These are phyloP conservation scores for Salix dunnii DNA, from an alignment of 345 rosid species.

Conservation along the genomic window DNA sequence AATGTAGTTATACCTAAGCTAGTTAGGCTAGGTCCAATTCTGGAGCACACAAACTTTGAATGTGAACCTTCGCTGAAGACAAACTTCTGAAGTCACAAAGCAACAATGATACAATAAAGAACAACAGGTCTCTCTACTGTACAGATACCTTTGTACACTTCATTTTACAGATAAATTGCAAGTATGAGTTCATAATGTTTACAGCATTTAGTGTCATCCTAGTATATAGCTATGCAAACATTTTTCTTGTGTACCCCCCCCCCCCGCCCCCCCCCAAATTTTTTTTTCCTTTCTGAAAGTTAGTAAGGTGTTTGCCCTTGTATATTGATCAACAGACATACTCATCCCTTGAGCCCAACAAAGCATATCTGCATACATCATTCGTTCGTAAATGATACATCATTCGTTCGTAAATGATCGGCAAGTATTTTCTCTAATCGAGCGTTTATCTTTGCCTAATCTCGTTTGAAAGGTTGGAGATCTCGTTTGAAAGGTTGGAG, in stretches of 20 bases:
- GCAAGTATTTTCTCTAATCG: too few species aligned
- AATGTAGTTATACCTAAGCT: slow-evolving; percentile 63
- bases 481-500: too few species aligned
- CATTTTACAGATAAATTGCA: not conserved
- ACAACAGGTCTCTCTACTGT: not conserved
- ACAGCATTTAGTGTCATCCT: not conserved
- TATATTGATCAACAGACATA: too few species aligned
- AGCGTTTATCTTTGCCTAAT: too few species aligned
- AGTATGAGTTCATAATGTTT: not conserved
- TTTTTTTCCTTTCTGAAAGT: too few species aligned
- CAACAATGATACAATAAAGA: not conserved
- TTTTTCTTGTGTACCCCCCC: too few species aligned
- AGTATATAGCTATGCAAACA: not conserved
- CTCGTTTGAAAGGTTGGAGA: too few species aligned
- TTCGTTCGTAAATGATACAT: too few species aligned
- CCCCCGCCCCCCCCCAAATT: too few species aligned
- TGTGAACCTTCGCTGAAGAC: slow-evolving; percentile 49
- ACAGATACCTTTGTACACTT: not conserved
- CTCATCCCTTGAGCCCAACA: too few species aligned
- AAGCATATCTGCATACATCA: too few species aligned
- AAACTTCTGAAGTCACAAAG: slow-evolving; percentile 16
- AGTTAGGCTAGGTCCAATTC: slow-evolving; percentile 59
- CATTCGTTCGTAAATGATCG: too few species aligned
- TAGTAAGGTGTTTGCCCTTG: not conserved
- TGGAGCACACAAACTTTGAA: slow-evolving; percentile 82